These are phyloP conservation scores for Thelonectria olida DNA, from an alignment of 2,329 filamentous ascomycete species.

Conservation along the genomic window DNA sequence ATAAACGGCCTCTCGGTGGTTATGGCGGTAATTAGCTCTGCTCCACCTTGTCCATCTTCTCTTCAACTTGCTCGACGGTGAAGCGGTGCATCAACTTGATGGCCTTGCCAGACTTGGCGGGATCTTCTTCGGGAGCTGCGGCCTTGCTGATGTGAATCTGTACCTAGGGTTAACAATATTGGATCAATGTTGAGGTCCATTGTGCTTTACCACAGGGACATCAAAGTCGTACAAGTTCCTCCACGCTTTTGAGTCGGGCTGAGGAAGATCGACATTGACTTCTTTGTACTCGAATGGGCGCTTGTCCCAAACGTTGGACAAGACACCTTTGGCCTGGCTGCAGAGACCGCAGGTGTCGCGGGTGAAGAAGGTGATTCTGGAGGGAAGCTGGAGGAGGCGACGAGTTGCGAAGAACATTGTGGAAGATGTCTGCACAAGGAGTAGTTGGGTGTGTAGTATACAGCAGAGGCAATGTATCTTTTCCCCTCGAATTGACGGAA, in stretches of 20 bases:
- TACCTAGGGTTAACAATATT: background rate
- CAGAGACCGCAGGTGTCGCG: constrained; percentile 78
- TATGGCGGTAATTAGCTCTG: constrained; percentile 22
- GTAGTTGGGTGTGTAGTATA: no score
- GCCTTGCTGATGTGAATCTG: constrained; percentile 72
- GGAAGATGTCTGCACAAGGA: background rate
- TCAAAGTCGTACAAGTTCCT: constrained; percentile 82
- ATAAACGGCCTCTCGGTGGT: background rate
- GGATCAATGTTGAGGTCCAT: background rate
- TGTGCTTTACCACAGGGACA: constrained; percentile 74
- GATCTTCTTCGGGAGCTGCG: constrained; percentile 58
- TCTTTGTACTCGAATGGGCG: constrained; percentile 75
- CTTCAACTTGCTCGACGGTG: constrained; percentile 70
- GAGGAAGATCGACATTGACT: constrained; percentile 78
- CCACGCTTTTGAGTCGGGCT: constrained; percentile 70
- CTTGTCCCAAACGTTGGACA: constrained; percentile 73
- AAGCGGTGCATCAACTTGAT: constrained; percentile 84
- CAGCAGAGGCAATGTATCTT: no score
- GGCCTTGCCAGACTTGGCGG: constrained; percentile 65
- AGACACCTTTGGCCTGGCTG: constrained; percentile 70
- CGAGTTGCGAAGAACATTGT: constrained; percentile 62
- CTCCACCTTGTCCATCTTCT: constrained; percentile 72
- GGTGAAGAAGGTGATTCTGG: constrained; percentile 79
- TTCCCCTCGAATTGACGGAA: background rate
- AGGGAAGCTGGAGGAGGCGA: constrained; percentile 59